Evolutionary conservation across 2,329 filamentous ascomycete genomes (phyloP), one percentile per base, ranked within the genome.

Genomic region (Chaetomiaceae sp.): DNA sequence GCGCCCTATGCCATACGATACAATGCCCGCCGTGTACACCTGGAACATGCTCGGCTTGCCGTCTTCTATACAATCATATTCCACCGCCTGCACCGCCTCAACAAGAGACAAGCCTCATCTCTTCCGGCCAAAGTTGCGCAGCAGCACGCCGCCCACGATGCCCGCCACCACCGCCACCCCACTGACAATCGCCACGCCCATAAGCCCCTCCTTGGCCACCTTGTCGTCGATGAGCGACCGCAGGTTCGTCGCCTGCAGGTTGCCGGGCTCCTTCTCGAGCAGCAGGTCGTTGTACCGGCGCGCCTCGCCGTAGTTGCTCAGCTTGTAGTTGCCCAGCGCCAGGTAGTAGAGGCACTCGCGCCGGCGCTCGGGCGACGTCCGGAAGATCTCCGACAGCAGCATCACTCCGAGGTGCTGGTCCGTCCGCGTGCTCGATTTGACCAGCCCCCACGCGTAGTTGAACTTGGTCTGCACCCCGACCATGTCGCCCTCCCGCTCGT

Each of bases 281-380:
- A 98, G 73, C 40, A 91, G 75, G 62, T 97, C 91, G 67, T 98
- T 98, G 71, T 97, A 97, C 62, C 88, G 79, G 61, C 91, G 78
- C 50, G 91, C 91, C 65, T 98, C 93, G 51, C 84, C 89, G 67
- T 96, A 98, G 75, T 96, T 97, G 52, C 90, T 91, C 38, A 98
- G 81, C 74, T 97, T 97, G 79, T 91, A 97, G 75, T 97, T 95
- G 53, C 93, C 93, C 26, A 98, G 79, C 20, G 88, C 93, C 44
- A 98, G 83, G 70, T 98, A 98, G 75, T 96, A 98, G 51, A 98
- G 86, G 64, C 93, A 98, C 76, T 98, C 93, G 62, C 93, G 84
- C 62, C 93, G 84, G 59, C 93, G 87, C 68, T 97, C 93, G 56
- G 88, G 89, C 29, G 88, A 86, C 49, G 84, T 83, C 64, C 91